A percentile compares a stretch with the other conserved stretches of the same genome.
phyloP scores from a whole-genome alignment of 352 stramenopile genomes.

The Phytophthora brassicae region DNA sequence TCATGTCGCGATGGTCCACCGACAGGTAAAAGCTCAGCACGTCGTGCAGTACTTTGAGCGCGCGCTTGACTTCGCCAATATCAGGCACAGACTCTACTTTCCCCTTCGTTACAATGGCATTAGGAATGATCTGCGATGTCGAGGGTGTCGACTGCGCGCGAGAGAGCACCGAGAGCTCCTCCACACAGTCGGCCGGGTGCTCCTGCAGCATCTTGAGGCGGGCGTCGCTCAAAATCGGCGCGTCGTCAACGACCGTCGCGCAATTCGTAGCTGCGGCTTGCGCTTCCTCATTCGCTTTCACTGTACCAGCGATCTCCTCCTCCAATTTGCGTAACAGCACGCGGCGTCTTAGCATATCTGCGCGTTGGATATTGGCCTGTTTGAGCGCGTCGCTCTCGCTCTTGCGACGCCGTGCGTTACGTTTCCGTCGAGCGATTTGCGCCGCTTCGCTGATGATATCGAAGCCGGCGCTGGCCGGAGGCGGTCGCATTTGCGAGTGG shows the following conservation, averaged over 20 bases:
- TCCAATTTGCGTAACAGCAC: constrained; percentile 71
- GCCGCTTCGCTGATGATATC: constrained; percentile 19
- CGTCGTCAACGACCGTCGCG: constrained; percentile 22
- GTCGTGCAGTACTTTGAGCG: constrained; percentile 65
- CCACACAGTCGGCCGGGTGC: constrained; percentile 58
- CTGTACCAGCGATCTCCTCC: constrained; percentile 69
- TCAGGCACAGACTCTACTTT: constrained; percentile 16
- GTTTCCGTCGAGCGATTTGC: constrained; percentile 22
- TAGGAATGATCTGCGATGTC: constrained; percentile 7
- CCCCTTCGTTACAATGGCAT: constrained; percentile 7
- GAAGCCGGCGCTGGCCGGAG: constrained; percentile 14
- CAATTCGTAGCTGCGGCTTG: constrained; percentile 12
- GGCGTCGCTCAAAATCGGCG: constrained; percentile 46
- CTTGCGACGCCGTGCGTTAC: constrained; percentile 55
- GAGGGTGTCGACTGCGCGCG: constrained; percentile 23
- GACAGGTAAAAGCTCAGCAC: constrained; percentile 74
- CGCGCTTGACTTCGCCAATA: constrained; percentile 46
- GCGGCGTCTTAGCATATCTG: constrained; percentile 65
- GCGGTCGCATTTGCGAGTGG: constrained; percentile 25
- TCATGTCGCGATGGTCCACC: constrained; percentile 69
- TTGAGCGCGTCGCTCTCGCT: constrained; percentile 71
- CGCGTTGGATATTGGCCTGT: constrained; percentile 48
- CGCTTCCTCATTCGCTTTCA: constrained; percentile 54
- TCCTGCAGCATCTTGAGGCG: constrained; percentile 56
- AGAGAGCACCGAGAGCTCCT: constrained; percentile 56